Evolutionary conservation across 352 stramenopile species (phyloP).

Genomic region (Phytophthora pluvialis): DNA sequence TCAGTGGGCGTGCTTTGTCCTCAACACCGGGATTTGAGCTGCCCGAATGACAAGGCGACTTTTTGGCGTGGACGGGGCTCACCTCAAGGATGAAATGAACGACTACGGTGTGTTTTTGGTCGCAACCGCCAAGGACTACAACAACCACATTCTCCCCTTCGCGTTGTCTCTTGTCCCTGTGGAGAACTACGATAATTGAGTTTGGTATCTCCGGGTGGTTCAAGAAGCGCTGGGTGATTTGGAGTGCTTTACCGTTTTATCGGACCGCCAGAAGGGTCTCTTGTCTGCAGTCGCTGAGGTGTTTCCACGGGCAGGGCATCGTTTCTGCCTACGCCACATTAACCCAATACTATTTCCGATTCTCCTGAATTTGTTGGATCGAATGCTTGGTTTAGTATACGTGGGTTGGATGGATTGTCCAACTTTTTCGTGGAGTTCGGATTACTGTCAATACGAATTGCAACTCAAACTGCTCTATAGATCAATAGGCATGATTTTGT

Average conservation of each 20-base stretch:
- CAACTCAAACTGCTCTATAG: no score
- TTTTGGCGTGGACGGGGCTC: conserved; percentile 22
- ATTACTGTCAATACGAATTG: no score
- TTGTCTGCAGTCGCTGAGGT: not conserved
- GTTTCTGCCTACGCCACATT: no score
- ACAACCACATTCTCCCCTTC: conserved; percentile 35
- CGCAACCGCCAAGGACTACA: conserved; percentile 33
- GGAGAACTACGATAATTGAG: conserved; percentile 27
- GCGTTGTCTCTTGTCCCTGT: conserved; percentile 25
- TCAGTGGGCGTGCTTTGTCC: conserved; percentile 20
- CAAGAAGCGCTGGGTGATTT: not conserved
- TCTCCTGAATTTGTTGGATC: no score
- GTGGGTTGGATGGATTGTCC: no score
- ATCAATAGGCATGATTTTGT: no score
- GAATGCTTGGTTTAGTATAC: no score
- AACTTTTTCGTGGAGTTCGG: no score
- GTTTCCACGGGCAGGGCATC: no score
- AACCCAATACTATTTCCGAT: no score
- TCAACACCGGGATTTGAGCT: not conserved
- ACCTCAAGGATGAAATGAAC: conserved; percentile 39
- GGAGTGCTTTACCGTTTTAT: not conserved
- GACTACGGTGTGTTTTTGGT: conserved; percentile 28
- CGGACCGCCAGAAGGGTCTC: conserved; percentile 8
- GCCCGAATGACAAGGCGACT: not conserved
- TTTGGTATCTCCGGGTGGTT: conserved; percentile 8